Base-by-base conservation (phyloP, 495 filamentous ascomycete species). In the Elasticomyces elasticus region DNA sequence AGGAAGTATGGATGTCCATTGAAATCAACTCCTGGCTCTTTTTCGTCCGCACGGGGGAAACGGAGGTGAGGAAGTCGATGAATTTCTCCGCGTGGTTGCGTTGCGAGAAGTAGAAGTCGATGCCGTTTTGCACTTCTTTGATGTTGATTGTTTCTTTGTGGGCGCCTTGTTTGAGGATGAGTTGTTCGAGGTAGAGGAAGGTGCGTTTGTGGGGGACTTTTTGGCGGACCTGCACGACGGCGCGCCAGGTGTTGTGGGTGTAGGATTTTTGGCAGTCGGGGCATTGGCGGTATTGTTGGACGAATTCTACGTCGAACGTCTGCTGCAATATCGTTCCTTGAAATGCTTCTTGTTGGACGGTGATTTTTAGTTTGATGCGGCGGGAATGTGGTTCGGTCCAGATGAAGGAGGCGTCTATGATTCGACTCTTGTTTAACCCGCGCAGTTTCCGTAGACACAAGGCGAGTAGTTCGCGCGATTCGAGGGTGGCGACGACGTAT, bases 361-460 rank as follows among this genome's bases (percentile, higher is more conserved):
- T 95, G 63, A 98, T 85, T 71, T 94, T 94, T 58, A 98, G 81
- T 65, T 86, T 89, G 48, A 98, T 76, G 62, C 92, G 74, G 63
- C 87, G 75, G 46, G 87, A 94, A 73, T 98, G 92, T 6, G 92
- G 92, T 70, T 98, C 92, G 2, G 92, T 98, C 92, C 92, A 98
- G 59, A 95, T 87, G 66, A 98, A 98, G 62, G 80, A 85, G 31
- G 92, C 92, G 62, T 98, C 92, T 64, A 92, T 88, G 56, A 98
- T 89, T 38, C 92, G 76, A 51, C 94, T 86, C 71, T 87, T 92
- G 61, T 79, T 76, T 51, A 98, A 69, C 35, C 90, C 89, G 48
- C 80, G 75, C 52, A 98, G 68, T 62, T 85, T 86, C 63, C 85
- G 78, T 50, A 98, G 71, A 72, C 92, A 98, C 26, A 96, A 67